These are phyloP conservation scores for Phytopythium cucurbitacearum DNA, from an alignment of 352 stramenopile genomes.

Conservation along the genomic window DNA sequence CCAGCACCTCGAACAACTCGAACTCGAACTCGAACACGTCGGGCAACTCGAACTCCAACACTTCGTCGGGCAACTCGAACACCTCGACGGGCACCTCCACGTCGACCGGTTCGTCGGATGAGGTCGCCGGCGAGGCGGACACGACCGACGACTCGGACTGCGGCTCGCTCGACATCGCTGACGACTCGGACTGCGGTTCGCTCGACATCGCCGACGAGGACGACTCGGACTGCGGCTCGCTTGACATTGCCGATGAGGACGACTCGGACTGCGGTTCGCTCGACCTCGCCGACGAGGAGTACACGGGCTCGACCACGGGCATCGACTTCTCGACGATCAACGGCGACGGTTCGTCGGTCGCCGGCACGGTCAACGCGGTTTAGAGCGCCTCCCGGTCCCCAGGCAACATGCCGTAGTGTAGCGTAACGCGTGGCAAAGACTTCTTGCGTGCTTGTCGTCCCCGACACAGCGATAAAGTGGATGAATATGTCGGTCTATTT, in stretches of 20 bases:
- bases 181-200: conserved; percentile 11
- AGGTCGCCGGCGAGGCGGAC: conserved; percentile 17
- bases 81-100: conserved; percentile 8
- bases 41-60: background rate
- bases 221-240: conserved; percentile 15
- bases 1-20: background rate
- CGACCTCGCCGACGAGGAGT: conserved; percentile 20
- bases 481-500: conserved; percentile 9
- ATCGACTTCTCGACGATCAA: conserved; percentile 28
- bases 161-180: conserved; percentile 11
- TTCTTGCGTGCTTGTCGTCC: too few species aligned
- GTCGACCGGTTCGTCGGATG: conserved; percentile 10
- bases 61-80: background rate
- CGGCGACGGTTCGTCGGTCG: conserved; percentile 2
- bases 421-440: conserved; percentile 27
- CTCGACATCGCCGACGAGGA: conserved; percentile 16
- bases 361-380: conserved; percentile 13
- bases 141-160: conserved; percentile 14
- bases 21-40: conserved; percentile 7
- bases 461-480: background rate
- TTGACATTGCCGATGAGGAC: conserved; percentile 21
- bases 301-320: conserved; percentile 18
- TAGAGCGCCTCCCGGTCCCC: too few species aligned
- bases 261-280: conserved; percentile 20
- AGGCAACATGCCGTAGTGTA: conserved; percentile 19